Percentiles rank a stretch among this genome's conserved stretches.
These are phyloP conservation scores for Boletus bicolor DNA, from an alignment of 768 basidiomycete genomes.

Conservation along the genomic window DNA sequence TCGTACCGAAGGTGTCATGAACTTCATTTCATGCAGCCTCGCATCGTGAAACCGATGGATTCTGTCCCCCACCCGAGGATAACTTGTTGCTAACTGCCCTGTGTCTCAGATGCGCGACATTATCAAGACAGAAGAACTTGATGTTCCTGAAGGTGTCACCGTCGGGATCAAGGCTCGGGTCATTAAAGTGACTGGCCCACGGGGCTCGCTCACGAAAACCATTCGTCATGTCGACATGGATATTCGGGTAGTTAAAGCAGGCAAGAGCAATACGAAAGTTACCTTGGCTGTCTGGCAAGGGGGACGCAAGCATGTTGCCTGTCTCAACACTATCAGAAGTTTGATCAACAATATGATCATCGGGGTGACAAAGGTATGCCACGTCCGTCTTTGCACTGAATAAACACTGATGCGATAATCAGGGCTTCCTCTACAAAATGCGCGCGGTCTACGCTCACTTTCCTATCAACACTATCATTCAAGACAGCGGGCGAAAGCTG, in stretches of 20 bases:
- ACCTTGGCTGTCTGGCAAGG: slow-evolving; percentile 97
- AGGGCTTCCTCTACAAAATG: slow-evolving; percentile 99
- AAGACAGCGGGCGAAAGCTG: slow-evolving; percentile 62
- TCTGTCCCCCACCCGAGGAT: slow-evolving; percentile 34
- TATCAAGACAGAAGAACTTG: slow-evolving; percentile 90
- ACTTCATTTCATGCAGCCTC: slow-evolving; percentile 1
- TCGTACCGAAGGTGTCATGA: not conserved
- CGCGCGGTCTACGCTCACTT: slow-evolving; percentile 99
- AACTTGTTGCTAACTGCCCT: slow-evolving; percentile 24
- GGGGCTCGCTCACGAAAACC: slow-evolving; percentile 89
- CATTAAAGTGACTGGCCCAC: slow-evolving; percentile 88
- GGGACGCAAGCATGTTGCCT: slow-evolving; percentile 96
- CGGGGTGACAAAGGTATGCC: slow-evolving; percentile 86
- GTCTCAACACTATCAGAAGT: slow-evolving; percentile 93
- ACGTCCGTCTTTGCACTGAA: not conserved
- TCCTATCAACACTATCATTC: slow-evolving; percentile 98
- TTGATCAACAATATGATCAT: slow-evolving; percentile 97
- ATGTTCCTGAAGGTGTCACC: slow-evolving; percentile 80
- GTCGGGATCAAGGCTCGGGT: slow-evolving; percentile 88
- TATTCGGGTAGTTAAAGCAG: slow-evolving; percentile 71
- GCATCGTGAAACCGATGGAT: slow-evolving; percentile 34
- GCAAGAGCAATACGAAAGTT: slow-evolving; percentile 70
- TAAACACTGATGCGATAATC: slow-evolving; percentile 4
- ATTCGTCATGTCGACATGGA: slow-evolving; percentile 95
- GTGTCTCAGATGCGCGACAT: slow-evolving; percentile 81